These are phyloP conservation scores for Leccinum rimulosum DNA, from an alignment of 768 basidiomycete species.

Conservation along the genomic window DNA sequence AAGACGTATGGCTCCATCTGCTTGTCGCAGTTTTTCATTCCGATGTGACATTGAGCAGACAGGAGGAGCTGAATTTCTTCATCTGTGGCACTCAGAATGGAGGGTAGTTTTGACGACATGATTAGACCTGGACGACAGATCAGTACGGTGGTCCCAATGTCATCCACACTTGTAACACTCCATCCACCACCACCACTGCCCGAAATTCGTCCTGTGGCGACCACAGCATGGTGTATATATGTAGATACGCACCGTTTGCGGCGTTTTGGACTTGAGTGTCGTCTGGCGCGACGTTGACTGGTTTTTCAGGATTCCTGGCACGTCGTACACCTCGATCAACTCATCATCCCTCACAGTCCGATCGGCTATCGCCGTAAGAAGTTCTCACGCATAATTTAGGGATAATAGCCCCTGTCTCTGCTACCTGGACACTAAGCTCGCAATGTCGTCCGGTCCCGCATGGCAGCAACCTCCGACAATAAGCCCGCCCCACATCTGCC, in stretches of 20 bases:
- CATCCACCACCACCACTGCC: constrained; percentile 32
- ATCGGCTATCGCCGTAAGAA: constrained; percentile 18
- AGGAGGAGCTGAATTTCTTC: constrained; percentile 96
- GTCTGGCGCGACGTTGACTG: constrained; percentile 40
- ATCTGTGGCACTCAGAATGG: constrained; percentile 90
- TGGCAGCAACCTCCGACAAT: constrained; percentile 73
- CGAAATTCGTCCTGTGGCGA: constrained; percentile 5
- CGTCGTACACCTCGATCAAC: constrained; percentile 15
- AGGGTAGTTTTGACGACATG: constrained; percentile 90
- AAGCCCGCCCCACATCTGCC: constrained; percentile 45
- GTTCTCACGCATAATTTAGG: constrained; percentile 21
- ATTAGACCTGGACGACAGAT: constrained; percentile 31
- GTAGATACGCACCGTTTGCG: constrained; percentile 39
- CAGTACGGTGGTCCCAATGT: constrained; percentile 18
- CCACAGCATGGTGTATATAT: background rate
- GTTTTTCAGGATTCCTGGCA: constrained; percentile 26
- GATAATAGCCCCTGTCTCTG: constrained; percentile 11
- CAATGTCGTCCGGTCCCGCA: constrained; percentile 53
- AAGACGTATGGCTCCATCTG: constrained; percentile 98
- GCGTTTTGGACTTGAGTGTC: constrained; percentile 39
- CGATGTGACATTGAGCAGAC: constrained; percentile 94
- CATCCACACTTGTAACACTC: constrained; percentile 35
- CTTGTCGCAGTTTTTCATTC: constrained; percentile 99
- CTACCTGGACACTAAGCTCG: constrained; percentile 6
- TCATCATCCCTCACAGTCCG: constrained; percentile 11